Percentiles rank a stretch among this genome's conserved stretches.
phyloP scores from a whole-genome alignment of 1,139 yeast genomes.

The Debaryomycetaceae sp. region DNA sequence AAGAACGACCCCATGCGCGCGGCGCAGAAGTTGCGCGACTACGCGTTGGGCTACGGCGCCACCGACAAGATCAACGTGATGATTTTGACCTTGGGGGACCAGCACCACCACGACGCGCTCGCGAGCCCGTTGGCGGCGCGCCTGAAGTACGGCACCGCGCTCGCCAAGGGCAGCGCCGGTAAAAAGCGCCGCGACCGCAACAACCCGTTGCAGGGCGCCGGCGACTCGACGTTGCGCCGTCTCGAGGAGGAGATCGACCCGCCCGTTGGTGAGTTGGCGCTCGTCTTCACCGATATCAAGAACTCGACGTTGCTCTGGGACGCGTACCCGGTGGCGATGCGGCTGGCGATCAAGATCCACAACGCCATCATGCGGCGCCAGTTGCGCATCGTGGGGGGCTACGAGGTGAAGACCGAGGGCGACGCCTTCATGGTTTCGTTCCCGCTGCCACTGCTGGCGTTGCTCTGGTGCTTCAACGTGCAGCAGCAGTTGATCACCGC shows the following conservation, averaged over 20 bases:
- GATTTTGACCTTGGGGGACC: conserved; percentile 62
- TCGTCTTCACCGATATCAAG: conserved; percentile 96
- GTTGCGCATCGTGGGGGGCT: conserved; percentile 88
- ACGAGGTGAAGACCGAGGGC: conserved; percentile 98
- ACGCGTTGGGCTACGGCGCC: conserved; percentile 91
- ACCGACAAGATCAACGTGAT: conserved; percentile 78
- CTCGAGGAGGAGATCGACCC: conserved; percentile 91
- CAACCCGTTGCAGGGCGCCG: conserved; percentile 60
- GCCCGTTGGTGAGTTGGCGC: conserved; percentile 89
- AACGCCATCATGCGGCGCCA: conserved; percentile 93
- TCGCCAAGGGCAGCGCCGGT: conserved; percentile 23
- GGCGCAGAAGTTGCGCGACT: conserved; percentile 89
- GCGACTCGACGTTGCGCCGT: conserved; percentile 77
- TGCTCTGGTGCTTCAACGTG: conserved; percentile 91
- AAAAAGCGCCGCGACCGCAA: conserved; percentile 54
- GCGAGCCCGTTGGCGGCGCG: conserved; percentile 13
- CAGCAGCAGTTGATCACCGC: conserved; percentile 78
- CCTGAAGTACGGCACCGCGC: conserved; percentile 38
- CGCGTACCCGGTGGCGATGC: conserved; percentile 86
- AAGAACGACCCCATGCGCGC: conserved; percentile 84
- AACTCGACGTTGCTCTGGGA: conserved; percentile 95
- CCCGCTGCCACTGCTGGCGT: conserved; percentile 86
- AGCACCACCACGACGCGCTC: no score
- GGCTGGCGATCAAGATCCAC: conserved; percentile 93
- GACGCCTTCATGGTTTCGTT: conserved; percentile 99